Base-by-base conservation (phyloP, 805 yeast genomes). In the Naumovozyma dairenensis region DNA sequence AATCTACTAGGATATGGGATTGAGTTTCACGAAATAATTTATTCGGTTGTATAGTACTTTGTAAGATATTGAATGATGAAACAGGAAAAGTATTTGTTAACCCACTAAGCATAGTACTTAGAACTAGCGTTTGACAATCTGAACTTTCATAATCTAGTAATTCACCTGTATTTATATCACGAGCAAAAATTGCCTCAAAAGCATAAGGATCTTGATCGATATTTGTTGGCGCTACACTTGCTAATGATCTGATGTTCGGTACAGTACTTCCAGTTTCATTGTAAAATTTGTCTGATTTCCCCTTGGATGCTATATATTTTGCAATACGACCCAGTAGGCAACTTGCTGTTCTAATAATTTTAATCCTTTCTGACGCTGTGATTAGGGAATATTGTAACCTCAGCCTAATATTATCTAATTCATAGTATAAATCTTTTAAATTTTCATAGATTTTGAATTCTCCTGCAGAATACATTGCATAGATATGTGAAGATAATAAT, bases 81-180 rank as follows among this genome's bases (percentile, higher is more conserved):
- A 64, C 53, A 2, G 94, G 94, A 54, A 73, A 83, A 42, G 75
- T 74, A 13, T 85, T 78, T 8, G 80, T 73, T 37, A 85, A 61
- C 0, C 93, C 87, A 55, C 77, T 69, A 35, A 77, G 66, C 32
- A 77, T 61, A 55, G 84, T 92, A 51, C 71, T 77, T 30, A 70
- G 66, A 12, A 87, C 81, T 37, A 85, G 63, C 27, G 59, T 52
- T 16, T 80, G 71, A 5, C 86, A 77, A 26, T 67, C 57, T 2
- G 71, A 58, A 43, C 46, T 35, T 20, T 57, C 49, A 37, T 47
- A 60, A 13, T 69, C 52, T 46, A 71, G 69, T 28, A 80, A 55
- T 38, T 73, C 73, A 26, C 84, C 87, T 16, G 77, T 60, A 16
- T 57, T 42, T 3, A 72, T 60, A 45, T 78, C 76, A 61, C 93